Conservation (phyloP, 1,139 yeast genomes). For the Entelexis sorbosivorans region DNA sequence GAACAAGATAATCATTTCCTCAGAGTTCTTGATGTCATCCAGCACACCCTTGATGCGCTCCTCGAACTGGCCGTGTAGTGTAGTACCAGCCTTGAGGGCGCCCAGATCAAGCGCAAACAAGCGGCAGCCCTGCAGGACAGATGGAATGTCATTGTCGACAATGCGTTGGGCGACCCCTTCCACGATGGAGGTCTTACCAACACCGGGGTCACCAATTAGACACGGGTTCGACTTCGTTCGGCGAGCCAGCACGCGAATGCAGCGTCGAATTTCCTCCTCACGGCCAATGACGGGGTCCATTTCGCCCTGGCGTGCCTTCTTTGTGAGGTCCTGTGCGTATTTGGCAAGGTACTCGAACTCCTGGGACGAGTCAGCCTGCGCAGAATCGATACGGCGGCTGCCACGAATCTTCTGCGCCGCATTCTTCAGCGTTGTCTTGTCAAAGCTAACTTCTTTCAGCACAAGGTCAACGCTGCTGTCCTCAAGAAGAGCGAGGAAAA, state of each 20-base stretch:
- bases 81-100: slow-evolving; percentile 96
- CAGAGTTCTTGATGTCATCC: slow-evolving; percentile 82
- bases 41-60: slow-evolving; percentile 94
- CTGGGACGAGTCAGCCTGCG: slow-evolving; percentile 85
- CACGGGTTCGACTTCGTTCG: slow-evolving; percentile 95
- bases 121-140: slow-evolving; percentile 65
- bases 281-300: slow-evolving; percentile 98
- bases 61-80: slow-evolving; percentile 96
- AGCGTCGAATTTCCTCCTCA: slow-evolving; percentile 93
- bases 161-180: slow-evolving; percentile 98
- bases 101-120: slow-evolving; percentile 86
- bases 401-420: slow-evolving; percentile 86
- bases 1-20: slow-evolving; percentile 74
- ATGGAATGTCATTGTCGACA: slow-evolving; percentile 89
- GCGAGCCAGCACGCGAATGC: slow-evolving; percentile 86
- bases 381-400: slow-evolving; percentile 78
- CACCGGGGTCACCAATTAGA: slow-evolving; percentile 97
- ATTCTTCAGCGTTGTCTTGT: slow-evolving; percentile 58
- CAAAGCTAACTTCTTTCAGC: slow-evolving; percentile 64
- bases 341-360: slow-evolving; percentile 74
- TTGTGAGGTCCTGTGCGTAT: slow-evolving; percentile 88
- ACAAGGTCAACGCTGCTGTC: slow-evolving; percentile 59
- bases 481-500: slow-evolving; percentile 71
- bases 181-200: slow-evolving; percentile 94
- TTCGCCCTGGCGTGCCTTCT: slow-evolving; percentile 84